phyloP scores from a whole-genome alignment of 257 asterid species.

The Solanum dulcamara region DNA sequence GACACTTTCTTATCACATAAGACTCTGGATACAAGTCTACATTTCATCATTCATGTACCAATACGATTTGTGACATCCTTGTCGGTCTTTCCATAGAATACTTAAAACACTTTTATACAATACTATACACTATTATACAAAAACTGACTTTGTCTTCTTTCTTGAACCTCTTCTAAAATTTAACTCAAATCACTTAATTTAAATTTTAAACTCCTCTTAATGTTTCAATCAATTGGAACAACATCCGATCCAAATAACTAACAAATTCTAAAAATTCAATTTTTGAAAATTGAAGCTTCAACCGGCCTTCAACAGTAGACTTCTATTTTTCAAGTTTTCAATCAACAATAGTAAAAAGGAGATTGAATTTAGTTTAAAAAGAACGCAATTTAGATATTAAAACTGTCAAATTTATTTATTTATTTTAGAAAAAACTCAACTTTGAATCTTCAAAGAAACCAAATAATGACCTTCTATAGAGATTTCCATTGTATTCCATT shows the following conservation, averaged over 20 bases:
- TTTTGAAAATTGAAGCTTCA: neutral
- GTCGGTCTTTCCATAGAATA: too few relatives aligned
- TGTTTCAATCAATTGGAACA: too few relatives aligned
- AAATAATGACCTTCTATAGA: neutral
- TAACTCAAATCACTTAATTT: neutral
- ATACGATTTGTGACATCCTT: neutral
- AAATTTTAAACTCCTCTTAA: neutral
- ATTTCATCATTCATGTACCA: neutral
- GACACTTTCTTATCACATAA: neutral
- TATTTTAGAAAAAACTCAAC: too few relatives aligned
- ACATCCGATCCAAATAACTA: too few relatives aligned
- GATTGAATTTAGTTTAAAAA: neutral
- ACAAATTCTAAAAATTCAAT: too few relatives aligned
- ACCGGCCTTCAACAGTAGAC: neutral
- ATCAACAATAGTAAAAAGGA: neutral
- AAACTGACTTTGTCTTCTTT: neutral
- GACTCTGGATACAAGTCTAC: neutral
- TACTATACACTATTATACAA: neutral
- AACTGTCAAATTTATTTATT: too few relatives aligned
- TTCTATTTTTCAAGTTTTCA: neutral
- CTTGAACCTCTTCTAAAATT: neutral
- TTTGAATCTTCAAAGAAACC: neutral
- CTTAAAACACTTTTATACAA: neutral
- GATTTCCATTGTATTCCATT: neutral
- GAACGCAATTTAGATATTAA: too few relatives aligned